phyloP scores from a whole-genome alignment of 176 grass and related monocot genomes.

The Ensete glaucum region DNA sequence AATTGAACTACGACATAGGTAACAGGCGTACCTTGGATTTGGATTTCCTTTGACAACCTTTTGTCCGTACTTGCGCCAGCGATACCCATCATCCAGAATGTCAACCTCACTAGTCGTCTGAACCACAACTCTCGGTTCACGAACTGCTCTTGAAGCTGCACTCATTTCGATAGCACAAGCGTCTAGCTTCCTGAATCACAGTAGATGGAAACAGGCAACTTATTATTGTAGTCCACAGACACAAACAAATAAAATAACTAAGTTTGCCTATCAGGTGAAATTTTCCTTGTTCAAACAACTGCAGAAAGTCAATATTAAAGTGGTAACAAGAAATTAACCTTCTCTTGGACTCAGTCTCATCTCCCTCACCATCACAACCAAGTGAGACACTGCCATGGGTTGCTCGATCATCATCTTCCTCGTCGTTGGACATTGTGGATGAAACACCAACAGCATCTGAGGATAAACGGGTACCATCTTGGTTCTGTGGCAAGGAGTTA shows the following conservation, averaged over 20 bases:
- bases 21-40: conserved; percentile 44
- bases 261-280: neutral
- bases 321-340: conserved; percentile 33
- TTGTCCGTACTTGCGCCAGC: conserved; percentile 80
- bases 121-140: conserved; percentile 61
- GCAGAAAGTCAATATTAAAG: neutral
- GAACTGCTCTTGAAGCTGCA: conserved; percentile 35
- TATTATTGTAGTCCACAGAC: too few relatives aligned
- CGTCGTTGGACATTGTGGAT: conserved; percentile 71
- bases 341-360: conserved; percentile 86
- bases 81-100: conserved; percentile 67
- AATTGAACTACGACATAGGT: neutral
- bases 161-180: conserved; percentile 42
- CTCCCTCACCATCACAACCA: conserved; percentile 51
- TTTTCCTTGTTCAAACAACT: neutral
- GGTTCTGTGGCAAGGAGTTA: conserved; percentile 29
- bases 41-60: conserved; percentile 73
- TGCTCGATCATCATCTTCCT: conserved; percentile 45
- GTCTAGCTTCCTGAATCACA: conserved; percentile 52
- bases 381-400: conserved; percentile 47
- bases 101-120: conserved; percentile 60
- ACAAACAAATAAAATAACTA: neutral
- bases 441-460: conserved; percentile 39
- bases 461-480: conserved; percentile 30
- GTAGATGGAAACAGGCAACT: neutral